Evolutionary conservation across 441 rosid species (phyloP).

Genomic region (Erodium chrysanthum): DNA sequence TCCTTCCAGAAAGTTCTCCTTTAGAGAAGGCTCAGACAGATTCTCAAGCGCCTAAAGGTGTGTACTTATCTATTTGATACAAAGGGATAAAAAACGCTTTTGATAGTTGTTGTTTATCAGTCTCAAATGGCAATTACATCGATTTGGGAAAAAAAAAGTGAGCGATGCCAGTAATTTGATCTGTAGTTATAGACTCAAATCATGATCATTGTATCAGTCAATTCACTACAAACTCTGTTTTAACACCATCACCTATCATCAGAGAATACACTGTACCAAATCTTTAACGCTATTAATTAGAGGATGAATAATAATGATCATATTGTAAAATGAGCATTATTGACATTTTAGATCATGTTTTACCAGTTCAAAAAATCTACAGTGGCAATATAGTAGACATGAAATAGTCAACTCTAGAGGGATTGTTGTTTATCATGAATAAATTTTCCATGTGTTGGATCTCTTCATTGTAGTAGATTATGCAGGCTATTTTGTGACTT

Average conservation of each 20-base stretch:
- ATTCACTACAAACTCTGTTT: neutral
- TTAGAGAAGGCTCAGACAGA: conserved; percentile 25
- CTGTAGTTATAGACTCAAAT: neutral
- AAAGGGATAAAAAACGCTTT: neutral
- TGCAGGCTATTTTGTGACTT: too few relatives aligned
- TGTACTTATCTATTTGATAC: neutral
- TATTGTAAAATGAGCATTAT: too few relatives aligned
- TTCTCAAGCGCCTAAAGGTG: conserved; percentile 33
- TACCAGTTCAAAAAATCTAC: too few relatives aligned
- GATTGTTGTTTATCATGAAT: too few relatives aligned
- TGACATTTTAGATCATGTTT: too few relatives aligned
- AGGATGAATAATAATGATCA: too few relatives aligned
- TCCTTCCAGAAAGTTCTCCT: conserved; percentile 21
- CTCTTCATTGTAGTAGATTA: too few relatives aligned
- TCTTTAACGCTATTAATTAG: too few relatives aligned
- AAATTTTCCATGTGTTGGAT: too few relatives aligned
- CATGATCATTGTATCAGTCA: neutral
- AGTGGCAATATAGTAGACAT: too few relatives aligned
- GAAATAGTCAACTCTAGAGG: too few relatives aligned
- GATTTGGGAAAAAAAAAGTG: neutral
- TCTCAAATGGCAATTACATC: neutral
- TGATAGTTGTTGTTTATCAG: neutral
- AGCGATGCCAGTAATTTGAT: neutral
- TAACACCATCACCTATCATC: neutral
- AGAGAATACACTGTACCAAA: neutral